These are phyloP conservation scores for Kwoniella shivajii DNA, from an alignment of 1,284 basidiomycete species.

Conservation along the genomic window DNA sequence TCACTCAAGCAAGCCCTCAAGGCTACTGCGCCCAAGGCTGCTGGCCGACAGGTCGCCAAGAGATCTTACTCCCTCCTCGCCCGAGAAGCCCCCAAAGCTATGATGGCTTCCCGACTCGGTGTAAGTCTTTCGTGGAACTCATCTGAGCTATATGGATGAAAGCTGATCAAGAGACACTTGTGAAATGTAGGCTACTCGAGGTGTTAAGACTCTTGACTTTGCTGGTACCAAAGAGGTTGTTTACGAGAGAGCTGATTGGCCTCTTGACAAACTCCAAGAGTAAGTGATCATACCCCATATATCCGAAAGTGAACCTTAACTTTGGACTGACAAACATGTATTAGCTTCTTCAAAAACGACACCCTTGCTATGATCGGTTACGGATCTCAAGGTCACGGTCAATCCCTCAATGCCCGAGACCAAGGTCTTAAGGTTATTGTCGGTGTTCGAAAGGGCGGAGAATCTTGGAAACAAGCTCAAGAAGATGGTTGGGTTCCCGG, in stretches of 20 bases:
- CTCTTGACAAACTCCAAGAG: slow-evolving; percentile 93
- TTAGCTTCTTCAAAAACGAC: slow-evolving; percentile 93
- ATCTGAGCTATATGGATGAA: background rate
- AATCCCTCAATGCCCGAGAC: slow-evolving; percentile 98
- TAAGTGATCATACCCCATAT: slow-evolving; percentile 36
- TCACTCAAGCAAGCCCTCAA: slow-evolving; percentile 55
- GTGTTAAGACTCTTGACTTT: slow-evolving; percentile 97
- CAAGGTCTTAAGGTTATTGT: slow-evolving; percentile 98
- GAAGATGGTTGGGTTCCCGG: slow-evolving; percentile 99
- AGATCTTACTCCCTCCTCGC: slow-evolving; percentile 75
- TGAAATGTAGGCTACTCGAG: slow-evolving; percentile 62
- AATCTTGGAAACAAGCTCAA: slow-evolving; percentile 88
- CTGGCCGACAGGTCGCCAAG: slow-evolving; percentile 41
- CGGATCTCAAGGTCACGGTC: slow-evolving; percentile 96
- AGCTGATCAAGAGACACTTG: slow-evolving; percentile 10
- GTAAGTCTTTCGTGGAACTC: slow-evolving; percentile 23
- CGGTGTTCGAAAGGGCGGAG: slow-evolving; percentile 95
- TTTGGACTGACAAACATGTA: background rate
- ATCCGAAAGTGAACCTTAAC: background rate
- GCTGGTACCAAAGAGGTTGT: slow-evolving; percentile 93
- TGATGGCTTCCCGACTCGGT: slow-evolving; percentile 49
- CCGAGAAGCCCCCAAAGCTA: slow-evolving; percentile 56
- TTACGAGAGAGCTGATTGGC: slow-evolving; percentile 99
- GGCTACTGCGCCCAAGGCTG: slow-evolving; percentile 55
- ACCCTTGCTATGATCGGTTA: slow-evolving; percentile 98